phyloP scores from a whole-genome alignment of 768 basidiomycete species.

The Lactarius hatsudake region DNA sequence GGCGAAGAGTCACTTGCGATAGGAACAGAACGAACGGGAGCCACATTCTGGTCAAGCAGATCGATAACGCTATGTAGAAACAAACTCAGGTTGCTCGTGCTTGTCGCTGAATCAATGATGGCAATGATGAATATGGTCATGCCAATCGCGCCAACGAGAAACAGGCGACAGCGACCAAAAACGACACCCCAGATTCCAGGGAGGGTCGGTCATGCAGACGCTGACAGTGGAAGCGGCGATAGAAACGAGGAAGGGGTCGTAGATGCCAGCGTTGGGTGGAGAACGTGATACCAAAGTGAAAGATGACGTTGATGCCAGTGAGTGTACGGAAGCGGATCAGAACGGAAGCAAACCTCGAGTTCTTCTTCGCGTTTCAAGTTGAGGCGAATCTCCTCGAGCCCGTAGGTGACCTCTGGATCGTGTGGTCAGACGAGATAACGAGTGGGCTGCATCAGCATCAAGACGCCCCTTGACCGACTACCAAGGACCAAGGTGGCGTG shows the following conservation, averaged over 20 bases:
- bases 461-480: conserved; percentile 69
- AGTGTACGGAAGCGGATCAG: conserved; percentile 71
- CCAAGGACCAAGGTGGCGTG: conserved; percentile 40
- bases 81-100: conserved; percentile 42
- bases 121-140: conserved; percentile 81
- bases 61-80: conserved; percentile 47
- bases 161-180: conserved; percentile 77
- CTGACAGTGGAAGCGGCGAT: conserved; percentile 76
- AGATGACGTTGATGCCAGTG: conserved; percentile 78
- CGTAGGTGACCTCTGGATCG: conserved; percentile 54
- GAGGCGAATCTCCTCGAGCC: conserved; percentile 51
- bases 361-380: conserved; percentile 63
- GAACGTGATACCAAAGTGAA: conserved; percentile 47
- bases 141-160: conserved; percentile 73
- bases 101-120: conserved; percentile 54
- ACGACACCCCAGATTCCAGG: conserved; percentile 78
- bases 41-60: conserved; percentile 45
- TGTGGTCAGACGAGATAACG: conserved; percentile 63
- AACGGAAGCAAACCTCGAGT: conserved; percentile 62
- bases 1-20: conserved; percentile 33
- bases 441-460: conserved; percentile 51
- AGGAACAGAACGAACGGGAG: conserved; percentile 47
- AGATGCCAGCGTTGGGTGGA: conserved; percentile 44
- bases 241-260: conserved; percentile 52
- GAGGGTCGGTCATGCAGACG: conserved; percentile 75